These are phyloP conservation scores for Coemansia sp. DNA, from an alignment of 192 early-diverging fungal genomes.

Conservation along the genomic window DNA sequence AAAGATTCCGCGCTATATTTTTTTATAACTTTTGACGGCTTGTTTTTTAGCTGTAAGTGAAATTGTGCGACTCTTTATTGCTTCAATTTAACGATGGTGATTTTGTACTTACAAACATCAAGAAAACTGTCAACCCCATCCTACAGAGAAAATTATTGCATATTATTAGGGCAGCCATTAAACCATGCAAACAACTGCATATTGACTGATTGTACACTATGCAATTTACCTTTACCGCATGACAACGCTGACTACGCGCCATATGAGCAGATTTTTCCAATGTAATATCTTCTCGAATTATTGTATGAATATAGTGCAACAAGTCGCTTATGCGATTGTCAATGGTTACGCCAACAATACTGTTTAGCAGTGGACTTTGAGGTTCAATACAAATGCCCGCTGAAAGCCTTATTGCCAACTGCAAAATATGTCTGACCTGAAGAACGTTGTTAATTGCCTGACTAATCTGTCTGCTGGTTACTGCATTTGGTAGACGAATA, in stretches of 20 bases:
- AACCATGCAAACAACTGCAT: neutral
- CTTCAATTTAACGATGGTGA: neutral
- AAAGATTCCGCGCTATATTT: constrained; percentile 24
- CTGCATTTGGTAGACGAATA: constrained; percentile 49
- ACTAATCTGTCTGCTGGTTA: constrained; percentile 60
- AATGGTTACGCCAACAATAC: constrained; percentile 48
- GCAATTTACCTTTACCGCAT: constrained; percentile 68
- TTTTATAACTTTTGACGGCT: no score
- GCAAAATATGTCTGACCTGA: constrained; percentile 66
- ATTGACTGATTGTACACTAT: constrained; percentile 2
- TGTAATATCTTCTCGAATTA: constrained; percentile 70
- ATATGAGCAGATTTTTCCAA: constrained; percentile 73
- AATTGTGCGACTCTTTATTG: no score
- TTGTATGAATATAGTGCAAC: constrained; percentile 55
- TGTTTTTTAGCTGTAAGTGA: no score
- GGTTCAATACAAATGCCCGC: constrained; percentile 21
- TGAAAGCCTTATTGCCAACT: constrained; percentile 46
- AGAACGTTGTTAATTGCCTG: constrained; percentile 69
- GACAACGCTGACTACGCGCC: constrained; percentile 80
- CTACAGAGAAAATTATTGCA: constrained; percentile 17
- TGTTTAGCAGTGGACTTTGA: constrained; percentile 50
- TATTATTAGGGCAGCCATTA: neutral
- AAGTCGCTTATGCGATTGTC: constrained; percentile 47
- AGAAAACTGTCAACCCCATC: constrained; percentile 79
- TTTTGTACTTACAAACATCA: constrained; percentile 67